These are phyloP conservation scores for Fusarium goolgardi DNA, from an alignment of 2,329 filamentous ascomycete genomes.

Conservation along the genomic window DNA sequence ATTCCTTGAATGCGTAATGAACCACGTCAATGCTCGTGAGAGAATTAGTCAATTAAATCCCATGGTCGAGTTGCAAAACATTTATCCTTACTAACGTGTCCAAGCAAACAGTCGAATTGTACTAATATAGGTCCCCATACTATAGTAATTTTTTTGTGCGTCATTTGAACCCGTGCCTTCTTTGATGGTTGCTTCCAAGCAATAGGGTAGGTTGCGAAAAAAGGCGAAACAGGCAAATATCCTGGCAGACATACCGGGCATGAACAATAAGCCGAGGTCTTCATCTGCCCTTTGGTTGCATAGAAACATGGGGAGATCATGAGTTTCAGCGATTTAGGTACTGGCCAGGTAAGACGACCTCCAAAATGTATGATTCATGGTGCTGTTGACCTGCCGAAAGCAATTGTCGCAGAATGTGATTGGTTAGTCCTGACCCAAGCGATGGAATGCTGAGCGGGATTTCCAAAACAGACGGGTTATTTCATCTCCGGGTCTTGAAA, in stretches of 20 bases:
- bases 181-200: neutral
- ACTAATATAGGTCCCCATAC: too few relatives aligned
- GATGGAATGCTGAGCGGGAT: neutral
- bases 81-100: too few relatives aligned
- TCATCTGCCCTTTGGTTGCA: neutral
- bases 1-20: too few relatives aligned
- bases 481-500: slow-evolving; percentile 19
- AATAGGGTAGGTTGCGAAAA: neutral
- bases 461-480: neutral
- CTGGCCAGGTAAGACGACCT: neutral
- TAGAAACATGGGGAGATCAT: neutral
- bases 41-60: too few relatives aligned
- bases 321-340: neutral
- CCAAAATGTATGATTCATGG: neutral
- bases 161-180: neutral
- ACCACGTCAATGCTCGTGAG: too few relatives aligned
- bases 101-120: too few relatives aligned
- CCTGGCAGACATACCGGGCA: neutral
- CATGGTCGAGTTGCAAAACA: too few relatives aligned
- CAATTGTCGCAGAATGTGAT: neutral
- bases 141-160: neutral
- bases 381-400: neutral
- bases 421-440: neutral
- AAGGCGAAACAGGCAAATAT: neutral
- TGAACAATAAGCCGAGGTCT: neutral